Conservation (phyloP, 2,329 filamentous ascomycete genomes). For the Fusarium globosum region DNA sequence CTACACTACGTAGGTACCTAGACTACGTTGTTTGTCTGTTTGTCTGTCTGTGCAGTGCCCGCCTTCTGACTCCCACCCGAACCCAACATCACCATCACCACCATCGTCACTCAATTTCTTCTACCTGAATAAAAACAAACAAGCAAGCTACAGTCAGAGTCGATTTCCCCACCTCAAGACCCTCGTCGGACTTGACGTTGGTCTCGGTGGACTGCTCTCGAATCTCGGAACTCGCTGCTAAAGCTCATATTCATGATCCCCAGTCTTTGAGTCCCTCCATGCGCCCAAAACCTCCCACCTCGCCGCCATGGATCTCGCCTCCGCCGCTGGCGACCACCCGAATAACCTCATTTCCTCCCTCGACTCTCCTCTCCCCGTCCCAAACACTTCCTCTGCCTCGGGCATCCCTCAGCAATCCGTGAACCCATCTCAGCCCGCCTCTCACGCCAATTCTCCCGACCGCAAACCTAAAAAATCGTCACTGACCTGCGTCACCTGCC, state of each 20-base stretch:
- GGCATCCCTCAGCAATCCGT: conserved; percentile 22
- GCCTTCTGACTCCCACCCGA: conserved; percentile 26
- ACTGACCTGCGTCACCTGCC: conserved; percentile 65
- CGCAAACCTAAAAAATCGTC: conserved; percentile 56
- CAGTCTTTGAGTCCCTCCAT: conserved; percentile 39
- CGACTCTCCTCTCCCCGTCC: conserved; percentile 40
- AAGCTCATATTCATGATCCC: conserved; percentile 30
- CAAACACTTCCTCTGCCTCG: conserved; percentile 17
- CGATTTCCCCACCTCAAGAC: conserved; percentile 18
- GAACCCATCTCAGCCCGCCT: conserved; percentile 36
- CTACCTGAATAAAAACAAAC: conserved; percentile 4
- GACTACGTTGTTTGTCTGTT: background rate
- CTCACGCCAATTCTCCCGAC: conserved; percentile 46
- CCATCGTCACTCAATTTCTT: conserved; percentile 22
- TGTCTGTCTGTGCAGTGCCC: background rate
- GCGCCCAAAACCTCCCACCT: conserved; percentile 37
- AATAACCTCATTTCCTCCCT: conserved; percentile 42
- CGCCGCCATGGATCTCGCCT: conserved; percentile 46
- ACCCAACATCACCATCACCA: conserved; percentile 23
- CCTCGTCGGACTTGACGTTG: conserved; percentile 26
- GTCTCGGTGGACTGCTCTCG: conserved; percentile 36
- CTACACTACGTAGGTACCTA: background rate
- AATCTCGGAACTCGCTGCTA: conserved; percentile 18
- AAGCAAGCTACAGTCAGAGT: conserved; percentile 1
- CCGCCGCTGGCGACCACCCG: conserved; percentile 44